Conservation (phyloP, 192 early-diverging fungal genomes). For the Physocladia obscura region DNA sequence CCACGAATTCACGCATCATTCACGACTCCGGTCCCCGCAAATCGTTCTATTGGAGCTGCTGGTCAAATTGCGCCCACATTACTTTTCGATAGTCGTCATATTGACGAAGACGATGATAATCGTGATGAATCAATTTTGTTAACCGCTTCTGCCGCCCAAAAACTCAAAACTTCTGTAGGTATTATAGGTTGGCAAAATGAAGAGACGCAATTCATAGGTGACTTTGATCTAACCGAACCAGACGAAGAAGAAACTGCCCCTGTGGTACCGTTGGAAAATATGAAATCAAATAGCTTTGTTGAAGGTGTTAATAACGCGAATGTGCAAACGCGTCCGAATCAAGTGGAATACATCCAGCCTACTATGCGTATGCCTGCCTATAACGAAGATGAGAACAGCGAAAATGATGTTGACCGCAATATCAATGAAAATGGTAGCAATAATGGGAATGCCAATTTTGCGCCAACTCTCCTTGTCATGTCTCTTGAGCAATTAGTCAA, state of each 20-base stretch:
- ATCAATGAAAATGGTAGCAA: no score
- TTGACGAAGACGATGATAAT: not conserved
- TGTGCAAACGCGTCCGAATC: not conserved
- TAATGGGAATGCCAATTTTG: no score
- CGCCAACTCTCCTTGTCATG: no score
- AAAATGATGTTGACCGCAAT: no score
- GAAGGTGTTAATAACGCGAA: not conserved
- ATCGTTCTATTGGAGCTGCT: not conserved
- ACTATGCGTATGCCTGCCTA: not conserved
- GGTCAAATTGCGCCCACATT: not conserved
- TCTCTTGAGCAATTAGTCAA: no score
- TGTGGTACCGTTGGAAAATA: not conserved
- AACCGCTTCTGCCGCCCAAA: not conserved
- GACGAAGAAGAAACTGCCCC: not conserved
- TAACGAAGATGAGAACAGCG: not conserved
- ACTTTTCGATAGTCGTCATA: not conserved
- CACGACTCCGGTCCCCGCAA: not conserved
- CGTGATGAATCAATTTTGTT: not conserved
- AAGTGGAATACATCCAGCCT: not conserved
- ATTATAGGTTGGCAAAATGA: not conserved
- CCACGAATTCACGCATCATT: not conserved
- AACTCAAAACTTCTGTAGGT: not conserved
- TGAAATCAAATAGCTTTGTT: not conserved
- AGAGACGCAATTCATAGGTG: constrained; percentile 17
- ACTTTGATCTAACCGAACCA: not conserved